Evolutionary conservation across 306 rosid genomes (phyloP), one percentile per base, ranked within the genome.

Genomic region (Gastrolobium bilobum): DNA sequence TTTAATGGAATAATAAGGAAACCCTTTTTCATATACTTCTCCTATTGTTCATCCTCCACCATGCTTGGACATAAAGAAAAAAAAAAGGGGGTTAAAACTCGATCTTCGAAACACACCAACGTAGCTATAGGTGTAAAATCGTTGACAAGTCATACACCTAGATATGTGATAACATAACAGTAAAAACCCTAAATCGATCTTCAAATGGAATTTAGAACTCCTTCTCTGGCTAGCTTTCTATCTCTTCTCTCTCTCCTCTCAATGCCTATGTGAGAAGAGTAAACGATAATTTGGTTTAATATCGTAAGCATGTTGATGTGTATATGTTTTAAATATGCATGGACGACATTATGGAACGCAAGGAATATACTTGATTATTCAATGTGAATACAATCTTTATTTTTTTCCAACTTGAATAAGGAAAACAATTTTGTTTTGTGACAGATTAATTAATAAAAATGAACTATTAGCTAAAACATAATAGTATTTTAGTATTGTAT

Each of bases 381-480:
- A 87, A 79, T 77, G 91, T 79, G 87, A 87, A 39, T 37, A 77
- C 74, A 72, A 76, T 26, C 5, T 76, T 63, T 56, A 38, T 61
- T 70, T 59, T 59, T 69, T 76, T 80, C 76, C 79, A 73, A 74
- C 71, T 75, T 79, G 61, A 56, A 71, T 57, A 60, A 59, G 48
- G 72, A 73, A 33, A 13, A 31, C 35, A 11, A 11, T 34, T 46
- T 34, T 46, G 15, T 62, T 67, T 34, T 43, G 78, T 68, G 37
- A 66, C 46, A 60, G 26, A 44, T 50, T 64, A 40, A 42, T 30
- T 9, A 8, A 53, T 73, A 42, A 48, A 37, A 59, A 40, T 52
- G 48, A 50, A 70, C 53, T 42, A 34, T 5, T 10, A 61, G 53
- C n/a, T 2, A 20, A 57, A 3, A 10, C 29, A 20, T 43, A 40